A percentile compares a stretch with the other conserved stretches of the same genome.
These are phyloP conservation scores for Hexamita inflata DNA, from an alignment of 208 protist genomes.

Conservation along the genomic window DNA sequence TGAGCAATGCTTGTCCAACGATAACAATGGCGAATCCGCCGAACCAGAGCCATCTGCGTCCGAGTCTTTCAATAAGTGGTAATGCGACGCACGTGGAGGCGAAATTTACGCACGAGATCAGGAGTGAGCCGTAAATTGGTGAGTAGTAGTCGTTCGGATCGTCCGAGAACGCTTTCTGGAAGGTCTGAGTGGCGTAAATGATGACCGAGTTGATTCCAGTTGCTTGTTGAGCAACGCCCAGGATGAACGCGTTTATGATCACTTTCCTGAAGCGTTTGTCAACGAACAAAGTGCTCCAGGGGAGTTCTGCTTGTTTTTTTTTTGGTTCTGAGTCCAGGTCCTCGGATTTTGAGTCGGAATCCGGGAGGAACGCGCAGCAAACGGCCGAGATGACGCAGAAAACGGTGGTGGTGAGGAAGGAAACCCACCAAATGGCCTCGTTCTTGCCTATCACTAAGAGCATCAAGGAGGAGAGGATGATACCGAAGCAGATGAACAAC, in stretches of 20 bases:
- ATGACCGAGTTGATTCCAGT: slow-evolving; percentile 18
- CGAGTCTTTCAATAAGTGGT: not conserved
- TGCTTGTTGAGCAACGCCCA: not conserved
- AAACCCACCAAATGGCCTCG: not conserved
- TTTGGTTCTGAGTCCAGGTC: no score
- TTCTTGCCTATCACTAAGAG: not conserved
- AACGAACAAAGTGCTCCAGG: not conserved
- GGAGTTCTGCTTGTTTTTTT: no score
- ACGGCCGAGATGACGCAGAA: not conserved
- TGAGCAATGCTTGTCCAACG: not conserved
- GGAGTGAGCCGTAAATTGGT: not conserved
- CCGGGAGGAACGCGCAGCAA: not conserved
- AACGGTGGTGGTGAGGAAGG: not conserved
- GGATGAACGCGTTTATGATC: not conserved
- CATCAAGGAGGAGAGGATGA: not conserved
- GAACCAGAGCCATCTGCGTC: not conserved
- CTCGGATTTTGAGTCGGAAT: no score
- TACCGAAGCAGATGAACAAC: slow-evolving; percentile 2
- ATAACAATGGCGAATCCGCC: not conserved
- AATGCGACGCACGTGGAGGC: slow-evolving; percentile 5
- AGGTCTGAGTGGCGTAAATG: not conserved
- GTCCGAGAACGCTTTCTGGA: no score
- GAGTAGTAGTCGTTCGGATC: not conserved
- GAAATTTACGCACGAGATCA: not conserved
- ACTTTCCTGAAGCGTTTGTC: not conserved